phyloP scores from a whole-genome alignment of 768 basidiomycete genomes.

The Russula lepida region DNA sequence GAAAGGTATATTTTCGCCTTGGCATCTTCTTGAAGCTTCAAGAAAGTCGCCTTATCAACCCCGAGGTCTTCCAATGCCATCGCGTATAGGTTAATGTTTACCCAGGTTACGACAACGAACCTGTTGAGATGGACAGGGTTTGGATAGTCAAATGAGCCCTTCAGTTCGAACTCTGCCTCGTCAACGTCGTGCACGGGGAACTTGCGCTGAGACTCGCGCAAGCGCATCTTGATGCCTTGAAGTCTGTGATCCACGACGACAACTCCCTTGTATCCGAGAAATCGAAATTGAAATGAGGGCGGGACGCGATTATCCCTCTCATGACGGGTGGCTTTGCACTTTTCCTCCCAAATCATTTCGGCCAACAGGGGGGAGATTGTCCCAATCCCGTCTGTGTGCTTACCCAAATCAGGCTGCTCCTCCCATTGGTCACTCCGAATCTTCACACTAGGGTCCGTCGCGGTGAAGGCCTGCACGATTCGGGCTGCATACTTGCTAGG shows the following conservation, averaged over 20 bases:
- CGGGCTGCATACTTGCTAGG: conserved; percentile 83
- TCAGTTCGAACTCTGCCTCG: conserved; percentile 60
- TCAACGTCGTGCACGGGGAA: conserved; percentile 46
- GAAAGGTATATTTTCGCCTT: too few relatives aligned
- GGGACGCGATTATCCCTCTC: not conserved
- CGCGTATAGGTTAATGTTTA: conserved; percentile 27
- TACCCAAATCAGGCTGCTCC: conserved; percentile 48
- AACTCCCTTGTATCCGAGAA: conserved; percentile 74
- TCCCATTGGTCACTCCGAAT: conserved; percentile 54
- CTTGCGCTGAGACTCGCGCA: conserved; percentile 70
- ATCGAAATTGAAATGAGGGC: conserved; percentile 61
- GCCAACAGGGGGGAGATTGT: conserved; percentile 55
- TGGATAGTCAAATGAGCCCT: conserved; percentile 50
- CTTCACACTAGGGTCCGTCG: conserved; percentile 66
- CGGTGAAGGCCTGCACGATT: conserved; percentile 75
- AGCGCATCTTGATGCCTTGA: conserved; percentile 55
- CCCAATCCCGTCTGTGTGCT: conserved; percentile 72
- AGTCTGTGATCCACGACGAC: conserved; percentile 55
- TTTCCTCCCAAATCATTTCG: conserved; percentile 46
- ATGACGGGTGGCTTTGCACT: conserved; percentile 38
- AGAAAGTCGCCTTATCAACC: conserved; percentile 48
- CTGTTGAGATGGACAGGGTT: conserved; percentile 64
- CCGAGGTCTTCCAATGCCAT: conserved; percentile 76
- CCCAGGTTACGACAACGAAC: conserved; percentile 29
- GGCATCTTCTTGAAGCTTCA: conserved; percentile 59